Base-by-base conservation (phyloP, 192 early-diverging fungal genomes). In the Coemansia sp. region DNA sequence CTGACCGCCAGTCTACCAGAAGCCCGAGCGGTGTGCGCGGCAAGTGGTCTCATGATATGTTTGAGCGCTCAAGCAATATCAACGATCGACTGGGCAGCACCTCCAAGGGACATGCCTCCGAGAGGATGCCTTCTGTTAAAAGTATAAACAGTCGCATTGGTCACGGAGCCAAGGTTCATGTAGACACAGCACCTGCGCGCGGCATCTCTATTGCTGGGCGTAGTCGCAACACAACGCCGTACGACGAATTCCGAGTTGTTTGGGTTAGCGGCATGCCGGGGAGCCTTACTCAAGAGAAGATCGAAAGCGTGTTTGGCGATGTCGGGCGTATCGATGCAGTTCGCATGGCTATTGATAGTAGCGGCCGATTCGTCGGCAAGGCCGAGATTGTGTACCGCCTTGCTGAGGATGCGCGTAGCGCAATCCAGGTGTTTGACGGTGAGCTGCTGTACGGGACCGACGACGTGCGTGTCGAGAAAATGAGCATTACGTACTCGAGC, bases 401-500 rank as follows among this genome's bases (percentile, higher is more conserved):
- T 7, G 15, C 76, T 0, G 76, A 80, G 4, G 67, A 74, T 36
- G 76, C 76, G 10, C 76, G 76, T 14, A 67, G 67, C 39, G 76
- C 76, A 12, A 70, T 80, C 37, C 76, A 80, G 63, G 52, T 57
- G 29, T 80, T 80, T 58, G 76, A 80, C 18, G 76, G 76, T 27
- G 76, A 80, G 53, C 56, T 37, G 18, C 64, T 80, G 7, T 80
- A 74, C 37, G 57, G 67, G 11, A 54, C 63, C 3, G 76, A 80
- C 43, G 24, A 38, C 6, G 21, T 42, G 1, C 52, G 65, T 36
- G 35, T 61, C 15, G 39, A 60, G 38, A 53, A 35, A 18, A 56
- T 80, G 50, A 48, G 39, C 22, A 67, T 80, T 38, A 58, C 60
- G 9, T 74, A 69, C 17, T 74, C 76, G 40, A 58, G 35, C 34